A percentile compares a stretch with the other conserved stretches of the same genome.
Evolutionary conservation across 805 yeast species (phyloP).

Genomic region (Limtongia smithiae): DNA sequence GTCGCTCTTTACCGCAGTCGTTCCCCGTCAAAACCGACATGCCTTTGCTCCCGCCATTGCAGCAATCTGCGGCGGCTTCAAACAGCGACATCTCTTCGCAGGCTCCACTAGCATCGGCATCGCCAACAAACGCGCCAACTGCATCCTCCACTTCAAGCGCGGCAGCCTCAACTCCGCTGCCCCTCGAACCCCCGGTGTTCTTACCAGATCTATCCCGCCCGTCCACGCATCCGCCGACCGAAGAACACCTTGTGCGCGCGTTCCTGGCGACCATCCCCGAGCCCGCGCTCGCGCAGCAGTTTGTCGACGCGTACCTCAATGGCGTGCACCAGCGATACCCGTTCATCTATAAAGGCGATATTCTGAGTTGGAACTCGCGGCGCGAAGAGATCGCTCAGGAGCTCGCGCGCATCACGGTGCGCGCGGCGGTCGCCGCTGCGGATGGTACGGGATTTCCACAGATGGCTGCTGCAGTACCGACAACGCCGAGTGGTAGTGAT

Average conservation of each 20-base stretch:
- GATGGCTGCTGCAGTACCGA: not conserved
- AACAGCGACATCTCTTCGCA: not conserved
- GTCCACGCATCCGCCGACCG: not conserved
- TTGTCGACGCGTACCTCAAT: slow-evolving; percentile 18
- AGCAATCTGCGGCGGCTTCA: not conserved
- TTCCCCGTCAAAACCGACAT: slow-evolving; percentile 13
- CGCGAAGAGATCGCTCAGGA: slow-evolving; percentile 17
- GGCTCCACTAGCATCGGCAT: not conserved
- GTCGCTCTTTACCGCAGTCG: slow-evolving; percentile 11
- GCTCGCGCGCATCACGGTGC: slow-evolving; percentile 11
- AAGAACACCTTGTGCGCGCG: slow-evolving; percentile 9
- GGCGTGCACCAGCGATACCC: slow-evolving; percentile 26
- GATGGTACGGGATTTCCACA: not conserved
- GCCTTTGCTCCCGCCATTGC: slow-evolving; percentile 9
- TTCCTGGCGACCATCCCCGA: slow-evolving; percentile 17
- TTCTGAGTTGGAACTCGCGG: slow-evolving; percentile 10
- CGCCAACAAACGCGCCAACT: not conserved
- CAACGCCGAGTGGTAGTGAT: not conserved
- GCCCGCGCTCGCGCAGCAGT: slow-evolving; percentile 12
- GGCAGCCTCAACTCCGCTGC: not conserved
- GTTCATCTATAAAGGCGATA: slow-evolving; percentile 14
- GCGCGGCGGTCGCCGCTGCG: not conserved
- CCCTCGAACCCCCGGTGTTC: not conserved
- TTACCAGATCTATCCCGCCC: not conserved
- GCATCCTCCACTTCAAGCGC: not conserved